Evolutionary conservation across 306 rosid genomes (phyloP).

Genomic region (Trifolium fragiferum): DNA sequence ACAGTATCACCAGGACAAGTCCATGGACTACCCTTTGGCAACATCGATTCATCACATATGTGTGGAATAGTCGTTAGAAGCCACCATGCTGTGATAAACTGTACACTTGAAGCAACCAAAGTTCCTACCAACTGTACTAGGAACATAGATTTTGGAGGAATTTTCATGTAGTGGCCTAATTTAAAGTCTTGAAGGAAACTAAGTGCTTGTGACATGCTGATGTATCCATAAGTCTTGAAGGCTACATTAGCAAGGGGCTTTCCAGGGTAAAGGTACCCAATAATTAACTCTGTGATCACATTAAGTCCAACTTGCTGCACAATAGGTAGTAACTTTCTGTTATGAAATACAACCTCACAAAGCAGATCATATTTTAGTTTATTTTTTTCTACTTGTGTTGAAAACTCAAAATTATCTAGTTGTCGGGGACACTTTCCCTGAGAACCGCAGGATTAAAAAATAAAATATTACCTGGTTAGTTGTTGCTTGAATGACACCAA

Average conservation of each 20-base stretch:
- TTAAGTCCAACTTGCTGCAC: constrained; percentile 75
- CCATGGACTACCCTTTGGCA: constrained; percentile 77
- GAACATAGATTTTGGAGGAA: constrained; percentile 84
- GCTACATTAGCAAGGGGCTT: constrained; percentile 83
- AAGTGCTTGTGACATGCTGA: constrained; percentile 81
- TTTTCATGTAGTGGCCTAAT: constrained; percentile 88
- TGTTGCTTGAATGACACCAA: constrained; percentile 85
- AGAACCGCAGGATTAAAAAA: too few relatives aligned
- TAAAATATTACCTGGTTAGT: constrained; percentile 60
- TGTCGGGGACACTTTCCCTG: too few relatives aligned
- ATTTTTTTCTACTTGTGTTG: too few relatives aligned
- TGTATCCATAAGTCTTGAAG: constrained; percentile 85
- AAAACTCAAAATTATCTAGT: too few relatives aligned
- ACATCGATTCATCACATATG: constrained; percentile 50
- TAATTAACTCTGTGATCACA: constrained; percentile 76
- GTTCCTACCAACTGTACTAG: constrained; percentile 69
- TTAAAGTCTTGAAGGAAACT: constrained; percentile 65
- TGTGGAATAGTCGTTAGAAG: constrained; percentile 49
- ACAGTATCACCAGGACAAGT: constrained; percentile 73
- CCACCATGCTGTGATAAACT: constrained; percentile 86
- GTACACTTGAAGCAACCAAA: constrained; percentile 50
- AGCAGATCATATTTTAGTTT: too few relatives aligned
- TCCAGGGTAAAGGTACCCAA: constrained; percentile 82
- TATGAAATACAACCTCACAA: too few relatives aligned
- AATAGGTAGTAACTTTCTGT: not conserved